Conservation (phyloP, 2,329 filamentous ascomycete species). For the Trichoderma endophyticum region DNA sequence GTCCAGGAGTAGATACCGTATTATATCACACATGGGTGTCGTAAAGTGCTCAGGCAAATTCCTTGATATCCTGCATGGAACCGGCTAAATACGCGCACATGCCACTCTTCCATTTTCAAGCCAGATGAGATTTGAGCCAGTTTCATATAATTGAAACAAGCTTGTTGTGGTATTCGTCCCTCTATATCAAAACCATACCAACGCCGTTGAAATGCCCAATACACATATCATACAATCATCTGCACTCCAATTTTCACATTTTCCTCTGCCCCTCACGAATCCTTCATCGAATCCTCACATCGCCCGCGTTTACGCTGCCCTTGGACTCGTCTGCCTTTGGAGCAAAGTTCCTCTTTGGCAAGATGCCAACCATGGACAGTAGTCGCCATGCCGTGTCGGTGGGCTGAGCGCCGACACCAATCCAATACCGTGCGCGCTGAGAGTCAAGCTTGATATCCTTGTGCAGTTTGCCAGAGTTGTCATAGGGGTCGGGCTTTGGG, state of each 20-base stretch:
- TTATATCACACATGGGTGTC: no score
- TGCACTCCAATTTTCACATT: neutral
- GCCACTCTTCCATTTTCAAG: neutral
- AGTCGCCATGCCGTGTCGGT: slow-evolving; percentile 86
- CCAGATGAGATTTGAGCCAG: neutral
- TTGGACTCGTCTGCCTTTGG: slow-evolving; percentile 28
- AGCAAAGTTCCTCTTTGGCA: slow-evolving; percentile 39
- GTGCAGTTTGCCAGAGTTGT: slow-evolving; percentile 62
- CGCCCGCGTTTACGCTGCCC: slow-evolving; percentile 26
- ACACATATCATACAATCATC: slow-evolving; percentile 18
- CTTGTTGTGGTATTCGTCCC: slow-evolving; percentile 2
- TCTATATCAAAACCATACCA: slow-evolving; percentile 3
- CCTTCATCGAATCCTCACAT: slow-evolving; percentile 32
- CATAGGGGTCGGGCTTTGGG: slow-evolving; percentile 60
- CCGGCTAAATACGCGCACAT: neutral
- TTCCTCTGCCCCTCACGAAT: neutral
- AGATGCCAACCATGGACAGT: slow-evolving; percentile 67
- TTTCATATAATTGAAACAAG: neutral
- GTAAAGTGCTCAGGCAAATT: neutral
- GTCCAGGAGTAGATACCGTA: no score
- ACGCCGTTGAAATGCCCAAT: slow-evolving; percentile 18
- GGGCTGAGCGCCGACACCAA: slow-evolving; percentile 94
- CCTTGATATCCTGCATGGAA: neutral
- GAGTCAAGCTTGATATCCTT: slow-evolving; percentile 91
- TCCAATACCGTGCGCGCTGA: slow-evolving; percentile 84